Percentiles rank a stretch among this genome's conserved stretches.
Evolutionary conservation across 257 asterid species (phyloP).

Genomic region (Solanum rostratum): DNA sequence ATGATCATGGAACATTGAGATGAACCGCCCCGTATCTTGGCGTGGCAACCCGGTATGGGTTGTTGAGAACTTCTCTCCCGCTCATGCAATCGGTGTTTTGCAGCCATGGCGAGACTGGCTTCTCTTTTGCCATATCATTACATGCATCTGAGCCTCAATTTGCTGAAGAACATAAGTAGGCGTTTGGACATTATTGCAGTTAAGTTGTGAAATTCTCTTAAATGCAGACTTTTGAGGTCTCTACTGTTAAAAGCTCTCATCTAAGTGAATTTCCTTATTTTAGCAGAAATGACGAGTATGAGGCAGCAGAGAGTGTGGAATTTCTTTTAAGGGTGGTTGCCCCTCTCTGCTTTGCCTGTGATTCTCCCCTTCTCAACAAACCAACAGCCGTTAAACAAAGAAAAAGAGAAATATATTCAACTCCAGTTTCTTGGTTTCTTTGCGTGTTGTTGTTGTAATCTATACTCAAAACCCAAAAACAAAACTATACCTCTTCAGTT

Average conservation of each 20-base stretch:
- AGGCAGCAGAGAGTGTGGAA: slow-evolving; percentile 1
- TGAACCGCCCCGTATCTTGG: slow-evolving; percentile 31
- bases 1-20: slow-evolving; percentile 4
- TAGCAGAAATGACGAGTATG: background rate
- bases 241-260: background rate
- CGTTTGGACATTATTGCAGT: background rate
- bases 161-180: background rate
- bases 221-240: background rate
- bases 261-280: background rate
- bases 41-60: slow-evolving; percentile 18
- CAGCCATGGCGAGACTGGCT: slow-evolving; percentile 14
- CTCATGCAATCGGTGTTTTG: slow-evolving; percentile 9
- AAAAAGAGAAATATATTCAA: background rate
- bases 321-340: slow-evolving; percentile 42
- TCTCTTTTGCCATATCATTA: background rate
- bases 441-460: background rate
- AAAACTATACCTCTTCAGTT: background rate
- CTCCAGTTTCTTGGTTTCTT: background rate
- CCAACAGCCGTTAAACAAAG: background rate
- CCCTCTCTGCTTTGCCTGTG: slow-evolving; percentile 26
- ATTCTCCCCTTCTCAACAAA: background rate
- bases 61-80: background rate
- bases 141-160: slow-evolving; percentile 8
- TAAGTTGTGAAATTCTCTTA: background rate
- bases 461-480: background rate